Conservation (phyloP, 805 yeast species). For the Torulaspora maleeae region DNA sequence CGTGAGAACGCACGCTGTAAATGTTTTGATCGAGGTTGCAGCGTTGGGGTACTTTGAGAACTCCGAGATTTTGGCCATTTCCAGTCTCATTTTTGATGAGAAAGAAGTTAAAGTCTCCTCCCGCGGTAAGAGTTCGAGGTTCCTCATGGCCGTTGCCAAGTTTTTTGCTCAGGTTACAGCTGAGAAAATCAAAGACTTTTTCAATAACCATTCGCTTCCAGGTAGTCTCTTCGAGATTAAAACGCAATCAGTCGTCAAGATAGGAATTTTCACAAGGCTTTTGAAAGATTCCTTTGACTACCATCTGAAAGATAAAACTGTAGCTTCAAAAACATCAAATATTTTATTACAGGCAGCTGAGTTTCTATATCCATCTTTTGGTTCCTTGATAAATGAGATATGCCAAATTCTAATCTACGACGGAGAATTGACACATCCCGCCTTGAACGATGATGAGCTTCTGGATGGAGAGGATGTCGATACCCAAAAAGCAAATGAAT, state of each 20-base stretch:
- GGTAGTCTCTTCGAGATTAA: slow-evolving; percentile 17
- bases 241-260: slow-evolving; percentile 19
- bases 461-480: slow-evolving; percentile 14
- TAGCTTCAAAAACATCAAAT: slow-evolving; percentile 14
- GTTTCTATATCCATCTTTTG: slow-evolving; percentile 31
- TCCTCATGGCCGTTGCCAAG: slow-evolving; percentile 47
- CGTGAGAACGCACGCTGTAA: slow-evolving; percentile 50
- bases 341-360: slow-evolving; percentile 33
- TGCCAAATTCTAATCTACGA: slow-evolving; percentile 27
- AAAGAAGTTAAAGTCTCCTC: slow-evolving; percentile 33
- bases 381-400: slow-evolving; percentile 21
- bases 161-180: slow-evolving; percentile 46
- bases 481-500: slow-evolving; percentile 8
- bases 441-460: slow-evolving; percentile 6
- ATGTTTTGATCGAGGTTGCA: slow-evolving; percentile 51
- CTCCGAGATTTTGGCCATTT: slow-evolving; percentile 44
- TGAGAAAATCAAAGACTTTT: slow-evolving; percentile 37
- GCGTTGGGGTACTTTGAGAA: slow-evolving; percentile 61
- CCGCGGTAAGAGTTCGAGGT: slow-evolving; percentile 33
- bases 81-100: slow-evolving; percentile 42
- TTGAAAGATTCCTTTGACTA: slow-evolving; percentile 25
- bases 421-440: slow-evolving; percentile 16
- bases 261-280: slow-evolving; percentile 27
- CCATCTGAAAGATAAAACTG: slow-evolving; percentile 13
- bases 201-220: slow-evolving; percentile 31